Conservation (phyloP, 768 basidiomycete species). For the Suillus luteus region DNA sequence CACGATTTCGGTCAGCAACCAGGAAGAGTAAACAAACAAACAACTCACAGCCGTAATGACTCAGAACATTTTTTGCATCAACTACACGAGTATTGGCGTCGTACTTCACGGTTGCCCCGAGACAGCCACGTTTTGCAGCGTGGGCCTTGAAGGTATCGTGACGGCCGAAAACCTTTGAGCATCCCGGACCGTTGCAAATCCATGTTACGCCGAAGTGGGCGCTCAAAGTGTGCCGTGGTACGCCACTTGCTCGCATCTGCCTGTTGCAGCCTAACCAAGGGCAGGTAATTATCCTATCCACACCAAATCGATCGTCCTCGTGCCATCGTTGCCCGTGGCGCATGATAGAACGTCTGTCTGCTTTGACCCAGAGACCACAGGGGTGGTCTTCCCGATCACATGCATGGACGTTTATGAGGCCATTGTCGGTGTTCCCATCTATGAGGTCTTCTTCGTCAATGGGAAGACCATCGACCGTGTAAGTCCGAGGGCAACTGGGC, state of each 20-base stretch:
- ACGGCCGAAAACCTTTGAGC: neutral
- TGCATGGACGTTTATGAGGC: neutral
- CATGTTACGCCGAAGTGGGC: neutral
- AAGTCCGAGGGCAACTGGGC: neutral
- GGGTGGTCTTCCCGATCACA: neutral
- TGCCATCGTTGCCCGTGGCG: conserved; percentile 10
- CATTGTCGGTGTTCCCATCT: neutral
- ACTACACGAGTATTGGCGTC: neutral
- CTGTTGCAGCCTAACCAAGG: conserved; percentile 8
- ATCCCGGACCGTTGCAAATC: neutral
- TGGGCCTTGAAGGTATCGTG: neutral
- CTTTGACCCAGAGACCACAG: conserved; percentile 9
- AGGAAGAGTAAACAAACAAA: neutral
- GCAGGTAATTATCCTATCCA: neutral
- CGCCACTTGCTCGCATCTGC: neutral
- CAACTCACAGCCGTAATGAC: neutral
- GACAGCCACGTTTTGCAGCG: neutral
- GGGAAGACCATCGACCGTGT: neutral
- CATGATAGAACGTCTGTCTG: conserved; percentile 5
- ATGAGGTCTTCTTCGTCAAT: neutral
- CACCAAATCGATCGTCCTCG: neutral
- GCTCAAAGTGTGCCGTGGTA: neutral
- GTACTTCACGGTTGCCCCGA: neutral
- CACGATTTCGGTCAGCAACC: neutral
- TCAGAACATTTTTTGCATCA: neutral